Conservation (phyloP, 768 basidiomycete species). For the Boletus sp. region DNA sequence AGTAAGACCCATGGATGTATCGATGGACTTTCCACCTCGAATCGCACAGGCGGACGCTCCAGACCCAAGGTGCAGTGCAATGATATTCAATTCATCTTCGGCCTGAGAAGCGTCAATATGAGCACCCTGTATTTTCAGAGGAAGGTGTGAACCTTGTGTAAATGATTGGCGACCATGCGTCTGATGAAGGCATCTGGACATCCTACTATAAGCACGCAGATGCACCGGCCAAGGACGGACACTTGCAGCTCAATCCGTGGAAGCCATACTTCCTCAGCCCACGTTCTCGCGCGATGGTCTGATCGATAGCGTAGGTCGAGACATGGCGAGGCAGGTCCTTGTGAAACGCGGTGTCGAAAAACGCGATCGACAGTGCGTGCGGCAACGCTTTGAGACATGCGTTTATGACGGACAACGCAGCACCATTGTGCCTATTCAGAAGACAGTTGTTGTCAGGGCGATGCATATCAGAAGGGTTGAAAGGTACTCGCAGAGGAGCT, state of each 20-base stretch:
- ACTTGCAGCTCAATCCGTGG: slow-evolving; percentile 75
- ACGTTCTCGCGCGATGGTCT: slow-evolving; percentile 53
- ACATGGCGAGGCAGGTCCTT: slow-evolving; percentile 72
- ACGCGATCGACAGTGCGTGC: slow-evolving; percentile 70
- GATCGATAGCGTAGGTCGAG: slow-evolving; percentile 76
- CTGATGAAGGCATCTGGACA: slow-evolving; percentile 65
- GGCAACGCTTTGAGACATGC: slow-evolving; percentile 64
- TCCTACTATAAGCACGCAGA: not conserved
- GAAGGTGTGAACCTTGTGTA: slow-evolving; percentile 46
- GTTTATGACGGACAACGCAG: slow-evolving; percentile 58
- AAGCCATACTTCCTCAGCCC: slow-evolving; percentile 90
- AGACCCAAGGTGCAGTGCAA: slow-evolving; percentile 86
- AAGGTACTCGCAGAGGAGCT: slow-evolving; percentile 66
- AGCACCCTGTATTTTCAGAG: not conserved
- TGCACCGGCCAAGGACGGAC: not conserved
- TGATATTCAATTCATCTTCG: slow-evolving; percentile 59
- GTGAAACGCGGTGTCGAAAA: slow-evolving; percentile 90
- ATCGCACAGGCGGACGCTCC: slow-evolving; percentile 85
- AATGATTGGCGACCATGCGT: slow-evolving; percentile 53
- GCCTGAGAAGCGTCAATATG: slow-evolving; percentile 30
- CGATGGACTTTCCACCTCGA: slow-evolving; percentile 66
- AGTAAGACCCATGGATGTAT: slow-evolving; percentile 92
- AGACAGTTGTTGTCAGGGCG: not conserved
- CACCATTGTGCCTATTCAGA: slow-evolving; percentile 53
- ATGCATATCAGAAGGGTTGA: not conserved